Conservation (phyloP, 257 asterid species). For the Solanum chmielewskii region DNA sequence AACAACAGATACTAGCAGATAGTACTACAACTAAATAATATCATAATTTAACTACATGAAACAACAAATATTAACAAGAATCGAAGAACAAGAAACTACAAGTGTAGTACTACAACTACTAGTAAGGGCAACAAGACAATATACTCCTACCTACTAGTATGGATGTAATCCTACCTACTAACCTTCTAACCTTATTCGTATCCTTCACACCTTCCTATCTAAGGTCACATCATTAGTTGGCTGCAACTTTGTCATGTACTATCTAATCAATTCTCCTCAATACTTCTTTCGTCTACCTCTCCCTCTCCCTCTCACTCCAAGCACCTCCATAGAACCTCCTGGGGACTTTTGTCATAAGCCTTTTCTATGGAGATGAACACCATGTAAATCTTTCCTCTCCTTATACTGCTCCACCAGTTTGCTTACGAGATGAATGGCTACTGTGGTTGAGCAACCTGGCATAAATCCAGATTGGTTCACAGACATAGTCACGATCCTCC, state of each 20-base stretch:
- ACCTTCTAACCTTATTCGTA: not conserved
- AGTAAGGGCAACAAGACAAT: not conserved
- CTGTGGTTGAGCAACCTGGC: not conserved
- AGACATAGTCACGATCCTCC: not conserved
- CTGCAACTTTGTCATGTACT: not conserved
- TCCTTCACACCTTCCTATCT: not conserved
- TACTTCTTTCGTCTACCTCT: not conserved
- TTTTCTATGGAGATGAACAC: not conserved
- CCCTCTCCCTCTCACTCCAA: not conserved
- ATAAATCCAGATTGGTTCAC: not conserved
- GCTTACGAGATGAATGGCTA: not conserved
- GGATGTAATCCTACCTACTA: not conserved
- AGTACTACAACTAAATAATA: not conserved
- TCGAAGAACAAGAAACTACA: not conserved
- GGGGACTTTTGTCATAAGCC: not conserved
- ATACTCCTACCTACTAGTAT: not conserved
- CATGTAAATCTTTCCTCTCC: not conserved
- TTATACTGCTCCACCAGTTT: not conserved
- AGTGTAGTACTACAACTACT: not conserved
- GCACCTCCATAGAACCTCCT: not conserved
- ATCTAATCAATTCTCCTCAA: not conserved
- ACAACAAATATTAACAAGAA: not conserved
- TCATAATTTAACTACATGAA: not conserved
- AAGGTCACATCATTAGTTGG: not conserved
- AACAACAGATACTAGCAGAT: not conserved